Conservation (phyloP, 495 filamentous ascomycete species). For the Penicillium paradoxum region DNA sequence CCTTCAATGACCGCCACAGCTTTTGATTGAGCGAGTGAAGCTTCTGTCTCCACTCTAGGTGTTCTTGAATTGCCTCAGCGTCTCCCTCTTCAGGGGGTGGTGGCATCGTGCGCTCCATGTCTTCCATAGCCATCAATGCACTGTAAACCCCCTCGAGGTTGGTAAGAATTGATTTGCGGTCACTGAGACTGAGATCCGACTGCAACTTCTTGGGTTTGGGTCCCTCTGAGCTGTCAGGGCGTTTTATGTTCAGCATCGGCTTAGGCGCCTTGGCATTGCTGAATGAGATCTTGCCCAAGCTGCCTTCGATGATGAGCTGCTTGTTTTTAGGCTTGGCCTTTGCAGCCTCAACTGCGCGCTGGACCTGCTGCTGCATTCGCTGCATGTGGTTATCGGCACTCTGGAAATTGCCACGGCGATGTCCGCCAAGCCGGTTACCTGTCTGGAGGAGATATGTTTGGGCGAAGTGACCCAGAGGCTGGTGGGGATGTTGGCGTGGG, state of each 20-base stretch:
- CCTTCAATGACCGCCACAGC: conserved; percentile 79
- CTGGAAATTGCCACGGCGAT: conserved; percentile 58
- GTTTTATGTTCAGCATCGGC: conserved; percentile 91
- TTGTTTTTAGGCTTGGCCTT: conserved; percentile 97
- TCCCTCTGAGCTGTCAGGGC: conserved; percentile 62
- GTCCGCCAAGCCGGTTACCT: conserved; percentile 67
- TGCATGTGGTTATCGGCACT: conserved; percentile 96
- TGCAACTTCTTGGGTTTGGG: conserved; percentile 43
- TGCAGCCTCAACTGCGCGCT: conserved; percentile 92
- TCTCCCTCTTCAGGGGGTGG: conserved; percentile 60
- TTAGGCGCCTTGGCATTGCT: conserved; percentile 97
- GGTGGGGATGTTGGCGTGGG: conserved; percentile 78
- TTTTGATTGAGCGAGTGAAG: conserved; percentile 68
- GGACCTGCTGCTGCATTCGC: conserved; percentile 98
- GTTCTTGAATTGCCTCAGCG: conserved; percentile 56
- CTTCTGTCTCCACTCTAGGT: conserved; percentile 66
- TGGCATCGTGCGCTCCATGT: conserved; percentile 86
- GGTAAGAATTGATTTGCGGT: conserved; percentile 75
- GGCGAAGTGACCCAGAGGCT: conserved; percentile 91
- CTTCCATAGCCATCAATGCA: conserved; percentile 86
- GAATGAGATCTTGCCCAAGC: conserved; percentile 96
- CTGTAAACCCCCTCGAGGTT: conserved; percentile 85
- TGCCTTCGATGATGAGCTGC: conserved; percentile 97
- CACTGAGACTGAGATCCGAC: conserved; percentile 51
- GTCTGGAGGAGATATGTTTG: conserved; percentile 97